Base-by-base conservation (phyloP, 208 protist genomes). In the Spongospora subterranea region DNA sequence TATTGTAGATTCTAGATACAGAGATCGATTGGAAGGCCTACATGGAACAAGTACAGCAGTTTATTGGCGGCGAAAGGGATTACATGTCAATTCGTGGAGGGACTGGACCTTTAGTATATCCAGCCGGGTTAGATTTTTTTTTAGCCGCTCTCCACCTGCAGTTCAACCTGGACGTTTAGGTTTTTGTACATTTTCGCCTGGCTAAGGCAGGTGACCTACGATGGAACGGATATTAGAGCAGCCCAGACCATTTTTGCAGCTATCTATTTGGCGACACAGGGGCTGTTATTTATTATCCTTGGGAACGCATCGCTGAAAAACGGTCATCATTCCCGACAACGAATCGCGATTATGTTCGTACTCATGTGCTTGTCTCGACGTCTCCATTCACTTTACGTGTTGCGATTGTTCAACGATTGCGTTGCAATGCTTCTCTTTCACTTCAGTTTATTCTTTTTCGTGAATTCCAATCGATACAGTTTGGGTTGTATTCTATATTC, bases 11-110 rank as follows among this genome's bases (percentile, higher is more conserved):
- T 82, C 40, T n/a, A 82, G 71, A 97, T 91, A 97, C 96, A 6
- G 95, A 97, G 89, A 97, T 97, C 89, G 96, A 97, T 89, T 97
- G 96, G 96, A 82, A 65, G 6, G 95, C 96, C 0, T 97, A 97
- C 92, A 96, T 97, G 95, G 64, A 97, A 71, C 94, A 97, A 90
- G 95, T 97, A 35, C 90, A 91, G 41, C 82, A 92, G 6, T 88
- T 95, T 13, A 43, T 94, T 0, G 45, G 65, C n/a, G 95, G 95
- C 41, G 92, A 96, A 39, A 77, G 46, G 0, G 94, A 97, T 89
- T 97, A 97, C 90, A 90, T 88, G 0, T 64, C 94, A 46, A 53
- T 97, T 0, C 45, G 93, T 35, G 96, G 96, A 11, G 91, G 90
- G 53, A 97, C 96, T 17, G 96, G 96, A 6, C 96, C 96, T 39